phyloP scores from a whole-genome alignment of 345 rosid genomes.

The Moricandia arvensis region DNA sequence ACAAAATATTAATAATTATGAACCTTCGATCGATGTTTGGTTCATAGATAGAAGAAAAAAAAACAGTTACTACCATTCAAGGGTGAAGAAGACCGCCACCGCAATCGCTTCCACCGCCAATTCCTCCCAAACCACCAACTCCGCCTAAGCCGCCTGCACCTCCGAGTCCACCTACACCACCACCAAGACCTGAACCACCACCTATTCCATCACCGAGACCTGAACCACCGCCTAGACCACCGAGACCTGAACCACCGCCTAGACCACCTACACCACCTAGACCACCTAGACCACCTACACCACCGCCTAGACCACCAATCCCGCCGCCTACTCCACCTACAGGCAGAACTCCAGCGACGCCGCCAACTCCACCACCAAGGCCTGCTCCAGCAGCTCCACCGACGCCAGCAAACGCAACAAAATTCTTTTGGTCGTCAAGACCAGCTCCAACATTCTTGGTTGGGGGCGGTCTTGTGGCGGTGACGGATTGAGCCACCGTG shows the following conservation, averaged over 20 bases:
- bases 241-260: too few relatives aligned
- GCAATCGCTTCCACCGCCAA: slow-evolving; percentile 43
- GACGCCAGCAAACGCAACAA: slow-evolving; percentile 48
- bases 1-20: neutral
- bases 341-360: slow-evolving; percentile 21
- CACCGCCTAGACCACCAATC: slow-evolving; percentile 37
- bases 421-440: slow-evolving; percentile 61
- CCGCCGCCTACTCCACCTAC: slow-evolving; percentile 37
- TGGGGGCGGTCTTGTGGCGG: slow-evolving; percentile 49
- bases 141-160: slow-evolving; percentile 42
- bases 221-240: slow-evolving; percentile 26
- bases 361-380: slow-evolving; percentile 7
- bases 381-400: slow-evolving; percentile 45
- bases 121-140: slow-evolving; percentile 41
- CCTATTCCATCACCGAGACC: slow-evolving; percentile 44
- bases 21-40: neutral
- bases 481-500: slow-evolving; percentile 25
- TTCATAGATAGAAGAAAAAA: neutral
- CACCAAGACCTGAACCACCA: slow-evolving; percentile 37
- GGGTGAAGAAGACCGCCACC: slow-evolving; percentile 33
- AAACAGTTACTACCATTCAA: slow-evolving; percentile 1
- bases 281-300: slow-evolving; percentile 25
- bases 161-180: slow-evolving; percentile 38
- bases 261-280: too few relatives aligned
- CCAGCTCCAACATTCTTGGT: slow-evolving; percentile 40